Conservation (phyloP, 2,329 filamentous ascomycete genomes). For the Magnaporthiopsis rhizophila region DNA sequence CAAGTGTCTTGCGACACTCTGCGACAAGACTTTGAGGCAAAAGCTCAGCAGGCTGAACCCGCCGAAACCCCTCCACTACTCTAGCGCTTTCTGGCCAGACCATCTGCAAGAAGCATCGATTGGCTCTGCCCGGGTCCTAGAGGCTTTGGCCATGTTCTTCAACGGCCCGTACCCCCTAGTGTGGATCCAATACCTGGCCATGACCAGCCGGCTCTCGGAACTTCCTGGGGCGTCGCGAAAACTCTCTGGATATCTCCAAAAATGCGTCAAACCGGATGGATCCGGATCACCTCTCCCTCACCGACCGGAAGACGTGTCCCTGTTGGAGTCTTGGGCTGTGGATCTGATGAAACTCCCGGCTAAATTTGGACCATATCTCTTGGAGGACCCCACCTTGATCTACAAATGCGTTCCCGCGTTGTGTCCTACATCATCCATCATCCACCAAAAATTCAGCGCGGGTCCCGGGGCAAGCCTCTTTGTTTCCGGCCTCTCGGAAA, state of each 20-base stretch:
- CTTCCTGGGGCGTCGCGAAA: background rate
- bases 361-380: background rate
- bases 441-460: background rate
- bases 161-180: background rate
- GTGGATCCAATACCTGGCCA: constrained; percentile 5
- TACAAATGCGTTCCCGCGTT: background rate
- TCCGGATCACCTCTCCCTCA: background rate
- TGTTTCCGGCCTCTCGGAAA: background rate
- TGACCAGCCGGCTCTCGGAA: background rate
- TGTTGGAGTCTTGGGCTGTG: background rate
- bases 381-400: background rate
- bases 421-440: background rate
- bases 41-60: background rate
- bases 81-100: background rate
- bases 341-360: background rate
- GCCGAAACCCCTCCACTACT: background rate
- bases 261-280: background rate
- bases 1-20: background rate
- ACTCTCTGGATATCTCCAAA: background rate
- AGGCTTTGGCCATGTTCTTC: background rate
- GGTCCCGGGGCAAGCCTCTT: background rate
- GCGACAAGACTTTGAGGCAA: background rate
- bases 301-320: background rate
- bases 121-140: background rate
- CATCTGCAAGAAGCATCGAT: background rate